Conservation (phyloP, 163 green algal species). For the Scenedesmus sp. region DNA sequence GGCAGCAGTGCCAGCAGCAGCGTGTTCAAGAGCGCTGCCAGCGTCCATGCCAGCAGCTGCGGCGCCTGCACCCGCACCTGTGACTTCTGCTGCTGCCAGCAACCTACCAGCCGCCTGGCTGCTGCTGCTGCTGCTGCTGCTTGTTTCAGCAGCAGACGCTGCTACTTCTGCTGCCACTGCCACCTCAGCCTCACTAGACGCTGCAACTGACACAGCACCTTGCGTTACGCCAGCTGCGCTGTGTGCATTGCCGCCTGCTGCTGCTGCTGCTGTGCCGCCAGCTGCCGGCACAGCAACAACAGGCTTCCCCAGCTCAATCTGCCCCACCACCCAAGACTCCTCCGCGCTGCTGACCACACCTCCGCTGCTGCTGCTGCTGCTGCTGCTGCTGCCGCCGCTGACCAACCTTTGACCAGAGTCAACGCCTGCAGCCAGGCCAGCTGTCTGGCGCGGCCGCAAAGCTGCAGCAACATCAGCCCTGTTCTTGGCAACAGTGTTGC, state of each 20-base stretch:
- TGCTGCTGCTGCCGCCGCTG: background rate
- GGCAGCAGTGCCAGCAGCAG: constrained; percentile 41
- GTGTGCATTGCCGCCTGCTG: background rate
- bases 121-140: background rate
- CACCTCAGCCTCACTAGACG: background rate
- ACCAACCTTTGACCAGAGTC: background rate
- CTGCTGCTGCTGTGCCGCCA: constrained; percentile 38
- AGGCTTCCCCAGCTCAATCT: constrained; percentile 16
- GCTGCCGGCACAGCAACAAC: background rate
- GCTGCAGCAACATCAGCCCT: background rate
- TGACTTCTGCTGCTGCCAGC: background rate
- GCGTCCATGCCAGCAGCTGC: background rate
- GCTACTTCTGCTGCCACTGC: background rate
- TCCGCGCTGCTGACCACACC: background rate
- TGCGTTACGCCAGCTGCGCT: too few relatives aligned
- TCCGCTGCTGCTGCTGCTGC: background rate
- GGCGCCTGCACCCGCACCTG: background rate
- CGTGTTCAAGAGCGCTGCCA: constrained; percentile 39
- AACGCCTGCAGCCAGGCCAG: background rate
- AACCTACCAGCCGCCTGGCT: background rate
- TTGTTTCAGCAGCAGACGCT: background rate
- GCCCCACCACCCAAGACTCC: background rate
- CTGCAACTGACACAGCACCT: background rate
- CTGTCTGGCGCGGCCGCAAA: background rate
- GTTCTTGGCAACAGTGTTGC: background rate